phyloP scores from a whole-genome alignment of 129 eudicot genomes.

The Helianthus annuus region HanXRQr2.0-SUNRISE NC_035437.2:176354654-176355153 shows the following conservation, averaged over 20 bases:
- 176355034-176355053: slow-evolving; percentile 72
- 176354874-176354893: background rate
- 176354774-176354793: too few species aligned
- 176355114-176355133: slow-evolving; percentile 93
- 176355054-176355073: slow-evolving; percentile 82
- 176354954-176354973: slow-evolving; percentile 99
- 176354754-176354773: too few species aligned
- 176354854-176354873: slow-evolving; percentile 6
- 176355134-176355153: slow-evolving; percentile 92
- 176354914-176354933: background rate
- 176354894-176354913: background rate
- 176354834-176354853: slow-evolving; percentile 1
- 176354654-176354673: too few species aligned
- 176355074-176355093: slow-evolving; percentile 96
- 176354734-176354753: too few species aligned
- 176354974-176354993: slow-evolving; percentile 97
- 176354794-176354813: too few species aligned
- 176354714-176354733: too few species aligned
- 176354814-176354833: background rate
- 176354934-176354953: slow-evolving; percentile 60
- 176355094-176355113: slow-evolving; percentile 98
- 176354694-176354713: too few species aligned
- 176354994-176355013: slow-evolving; percentile 85
- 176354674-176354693: too few species aligned
- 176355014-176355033: slow-evolving; percentile 70